Conservation (phyloP, 768 basidiomycete species). For the Lactarius psammicola region DNA sequence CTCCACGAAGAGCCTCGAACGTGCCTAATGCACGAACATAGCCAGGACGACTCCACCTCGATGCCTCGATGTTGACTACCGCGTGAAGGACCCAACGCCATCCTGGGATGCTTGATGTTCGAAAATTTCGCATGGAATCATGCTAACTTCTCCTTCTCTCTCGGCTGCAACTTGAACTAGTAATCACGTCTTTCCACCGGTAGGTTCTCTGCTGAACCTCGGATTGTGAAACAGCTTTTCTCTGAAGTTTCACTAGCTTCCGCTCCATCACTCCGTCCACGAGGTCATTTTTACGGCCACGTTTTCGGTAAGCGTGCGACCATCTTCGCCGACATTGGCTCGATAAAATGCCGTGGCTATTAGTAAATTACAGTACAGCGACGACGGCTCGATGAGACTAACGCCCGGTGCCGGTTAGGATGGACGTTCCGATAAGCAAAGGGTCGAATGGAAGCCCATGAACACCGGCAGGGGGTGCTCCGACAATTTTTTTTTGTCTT, state of each 20-base stretch:
- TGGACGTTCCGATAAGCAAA: constrained; percentile 15
- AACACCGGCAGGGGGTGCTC: constrained; percentile 2
- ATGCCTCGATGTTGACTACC: neutral
- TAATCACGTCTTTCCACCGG: neutral
- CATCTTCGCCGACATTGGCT: constrained; percentile 11
- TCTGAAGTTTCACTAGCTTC: constrained; percentile 5
- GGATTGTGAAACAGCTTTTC: neutral
- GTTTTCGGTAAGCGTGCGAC: constrained; percentile 10
- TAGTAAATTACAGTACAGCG: constrained; percentile 3
- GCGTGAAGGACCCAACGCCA: neutral
- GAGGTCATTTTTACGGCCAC: neutral
- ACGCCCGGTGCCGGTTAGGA: constrained; percentile 7
- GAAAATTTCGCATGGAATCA: constrained; percentile 17
- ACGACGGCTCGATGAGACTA: neutral
- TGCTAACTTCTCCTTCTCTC: neutral
- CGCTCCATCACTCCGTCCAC: constrained; percentile 1
- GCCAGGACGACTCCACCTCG: neutral
- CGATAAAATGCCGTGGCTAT: constrained; percentile 1
- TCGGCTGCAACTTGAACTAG: neutral
- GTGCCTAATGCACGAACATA: too few species aligned
- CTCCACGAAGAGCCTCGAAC: neutral
- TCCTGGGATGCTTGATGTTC: neutral
- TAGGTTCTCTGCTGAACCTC: neutral
- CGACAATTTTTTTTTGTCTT: neutral
- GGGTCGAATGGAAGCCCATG: constrained; percentile 18